Evolutionary conservation across 2,329 filamentous ascomycete species (phyloP).

Genomic region (Cercospora zeae-maydis): DNA sequence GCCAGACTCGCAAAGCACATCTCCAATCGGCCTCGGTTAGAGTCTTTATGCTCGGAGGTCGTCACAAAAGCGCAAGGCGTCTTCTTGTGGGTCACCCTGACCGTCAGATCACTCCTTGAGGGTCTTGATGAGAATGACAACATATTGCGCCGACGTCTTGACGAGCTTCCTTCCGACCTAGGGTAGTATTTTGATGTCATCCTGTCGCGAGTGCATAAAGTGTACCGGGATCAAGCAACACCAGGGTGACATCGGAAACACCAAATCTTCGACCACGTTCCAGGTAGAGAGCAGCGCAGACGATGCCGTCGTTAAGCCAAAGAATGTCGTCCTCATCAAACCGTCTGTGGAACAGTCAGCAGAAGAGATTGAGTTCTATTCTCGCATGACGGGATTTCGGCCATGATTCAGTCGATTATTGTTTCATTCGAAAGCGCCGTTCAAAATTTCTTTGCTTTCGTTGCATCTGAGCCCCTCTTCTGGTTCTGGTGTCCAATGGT

Average conservation of each 20-base stretch:
- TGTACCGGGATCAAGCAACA: slow-evolving; percentile 13
- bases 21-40: background rate
- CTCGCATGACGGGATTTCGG: background rate
- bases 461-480: too few species aligned
- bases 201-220: slow-evolving; percentile 8
- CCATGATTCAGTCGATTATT: background rate
- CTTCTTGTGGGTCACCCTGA: slow-evolving; percentile 24
- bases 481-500: too few species aligned
- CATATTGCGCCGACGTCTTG: slow-evolving; percentile 9
- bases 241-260: background rate
- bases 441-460: too few species aligned
- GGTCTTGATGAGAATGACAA: slow-evolving; percentile 17
- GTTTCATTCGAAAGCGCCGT: too few species aligned
- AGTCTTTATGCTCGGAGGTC: slow-evolving; percentile 6
- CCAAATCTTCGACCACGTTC: background rate
- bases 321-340: background rate
- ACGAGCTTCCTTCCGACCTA: slow-evolving; percentile 11
- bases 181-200: slow-evolving; percentile 21
- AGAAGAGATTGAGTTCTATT: background rate
- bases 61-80: slow-evolving; percentile 21
- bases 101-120: slow-evolving; percentile 12
- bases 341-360: background rate
- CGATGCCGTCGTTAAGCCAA: background rate
- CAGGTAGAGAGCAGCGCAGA: background rate
- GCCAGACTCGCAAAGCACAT: slow-evolving; percentile 1